phyloP scores from a whole-genome alignment of 1,139 yeast species.

The Geotrichum aggregatum region DNA sequence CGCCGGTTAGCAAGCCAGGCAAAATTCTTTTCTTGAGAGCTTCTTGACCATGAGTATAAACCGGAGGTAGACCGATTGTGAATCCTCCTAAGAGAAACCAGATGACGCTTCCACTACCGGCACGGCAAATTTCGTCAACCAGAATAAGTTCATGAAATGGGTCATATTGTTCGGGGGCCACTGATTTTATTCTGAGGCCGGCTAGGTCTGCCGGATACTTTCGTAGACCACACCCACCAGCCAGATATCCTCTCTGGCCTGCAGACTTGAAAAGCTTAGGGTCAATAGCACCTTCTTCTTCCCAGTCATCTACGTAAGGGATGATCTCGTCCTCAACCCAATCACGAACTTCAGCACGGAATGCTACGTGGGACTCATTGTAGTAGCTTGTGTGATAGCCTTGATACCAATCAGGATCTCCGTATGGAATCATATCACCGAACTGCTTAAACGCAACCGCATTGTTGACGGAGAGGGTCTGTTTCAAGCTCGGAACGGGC shows the following conservation, averaged over 20 bases:
- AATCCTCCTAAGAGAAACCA: conserved; percentile 44
- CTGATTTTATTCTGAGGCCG: conserved; percentile 34
- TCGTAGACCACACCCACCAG: conserved; percentile 36
- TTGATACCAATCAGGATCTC: conserved; percentile 46
- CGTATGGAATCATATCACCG: conserved; percentile 44
- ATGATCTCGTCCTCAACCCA: conserved; percentile 41
- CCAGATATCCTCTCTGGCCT: conserved; percentile 37
- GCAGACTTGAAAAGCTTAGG: conserved; percentile 34
- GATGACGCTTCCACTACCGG: conserved; percentile 42
- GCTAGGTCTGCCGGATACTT: conserved; percentile 38
- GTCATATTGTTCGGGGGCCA: conserved; percentile 40
- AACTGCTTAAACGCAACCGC: conserved; percentile 27
- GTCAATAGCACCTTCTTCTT: conserved; percentile 40
- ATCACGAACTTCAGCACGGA: conserved; percentile 40
- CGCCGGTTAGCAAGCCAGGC: conserved; percentile 40
- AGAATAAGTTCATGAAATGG: conserved; percentile 40
- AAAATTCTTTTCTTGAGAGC: conserved; percentile 37
- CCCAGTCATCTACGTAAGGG: conserved; percentile 45
- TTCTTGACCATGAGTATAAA: conserved; percentile 38
- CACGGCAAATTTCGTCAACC: conserved; percentile 41
- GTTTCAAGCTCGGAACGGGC: not conserved
- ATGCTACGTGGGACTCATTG: conserved; percentile 40
- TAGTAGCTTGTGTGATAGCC: conserved; percentile 43
- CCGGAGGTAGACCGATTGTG: conserved; percentile 43
- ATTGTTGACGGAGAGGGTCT: not conserved